Percentiles rank a stretch among this genome's conserved stretches.
phyloP scores from a whole-genome alignment of 2,329 filamentous ascomycete genomes.

The Geosmithia flava region DNA sequence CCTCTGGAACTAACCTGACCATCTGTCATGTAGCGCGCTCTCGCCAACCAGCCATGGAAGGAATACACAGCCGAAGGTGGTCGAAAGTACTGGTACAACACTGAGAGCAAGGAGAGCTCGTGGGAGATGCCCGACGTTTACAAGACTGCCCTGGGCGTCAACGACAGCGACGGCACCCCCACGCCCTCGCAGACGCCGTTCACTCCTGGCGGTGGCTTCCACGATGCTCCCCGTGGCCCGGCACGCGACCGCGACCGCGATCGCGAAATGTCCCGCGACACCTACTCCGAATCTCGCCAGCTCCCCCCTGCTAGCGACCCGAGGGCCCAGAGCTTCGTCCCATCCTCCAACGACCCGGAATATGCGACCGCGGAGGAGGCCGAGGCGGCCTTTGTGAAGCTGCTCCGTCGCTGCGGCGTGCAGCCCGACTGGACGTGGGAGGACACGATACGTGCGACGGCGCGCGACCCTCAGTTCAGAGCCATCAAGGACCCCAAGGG shows the following conservation, averaged over 20 bases:
- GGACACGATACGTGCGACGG: conserved; percentile 71
- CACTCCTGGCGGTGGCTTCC: conserved; percentile 27
- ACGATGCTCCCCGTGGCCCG: conserved; percentile 16
- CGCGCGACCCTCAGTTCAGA: conserved; percentile 85
- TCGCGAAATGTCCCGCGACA: conserved; percentile 19
- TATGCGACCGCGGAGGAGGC: conserved; percentile 76
- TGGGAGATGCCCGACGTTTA: conserved; percentile 89
- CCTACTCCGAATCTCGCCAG: conserved; percentile 42
- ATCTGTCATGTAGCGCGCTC: conserved; percentile 47
- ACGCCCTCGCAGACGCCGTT: conserved; percentile 14
- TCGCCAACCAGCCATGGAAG: conserved; percentile 80
- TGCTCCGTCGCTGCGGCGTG: conserved; percentile 73
- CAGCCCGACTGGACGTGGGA: conserved; percentile 91
- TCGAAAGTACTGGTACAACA: conserved; percentile 91
- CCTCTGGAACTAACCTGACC: not conserved
- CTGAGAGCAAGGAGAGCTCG: conserved; percentile 78
- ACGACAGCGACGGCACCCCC: conserved; percentile 29
- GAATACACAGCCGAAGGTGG: conserved; percentile 82
- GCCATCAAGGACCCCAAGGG: conserved; percentile 88
- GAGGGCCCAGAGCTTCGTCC: conserved; percentile 45
- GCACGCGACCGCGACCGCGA: conserved; percentile 9
- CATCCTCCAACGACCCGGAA: conserved; percentile 59
- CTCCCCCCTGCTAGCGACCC: conserved; percentile 43
- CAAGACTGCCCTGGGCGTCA: conserved; percentile 58
- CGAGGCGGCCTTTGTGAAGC: conserved; percentile 84